These are phyloP conservation scores for Manihot esculenta DNA, from an alignment of 441 rosid species.

Conservation along the genomic window DNA sequence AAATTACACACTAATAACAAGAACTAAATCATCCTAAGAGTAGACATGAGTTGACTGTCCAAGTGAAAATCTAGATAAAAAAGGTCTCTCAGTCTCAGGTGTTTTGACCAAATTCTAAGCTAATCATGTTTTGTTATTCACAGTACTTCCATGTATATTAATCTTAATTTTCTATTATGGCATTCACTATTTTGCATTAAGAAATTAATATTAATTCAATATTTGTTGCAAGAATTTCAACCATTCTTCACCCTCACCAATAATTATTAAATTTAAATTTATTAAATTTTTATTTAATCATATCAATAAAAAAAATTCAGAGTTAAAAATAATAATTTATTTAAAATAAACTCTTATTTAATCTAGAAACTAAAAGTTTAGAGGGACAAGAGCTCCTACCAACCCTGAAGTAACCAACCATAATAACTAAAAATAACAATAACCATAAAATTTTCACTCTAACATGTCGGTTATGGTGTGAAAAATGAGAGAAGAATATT, in stretches of 20 bases:
- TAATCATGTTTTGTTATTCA: too few species aligned
- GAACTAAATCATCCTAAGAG: conserved; percentile 3
- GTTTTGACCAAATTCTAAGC: conserved; percentile 20
- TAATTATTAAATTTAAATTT: too few species aligned
- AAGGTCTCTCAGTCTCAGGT: conserved; percentile 1
- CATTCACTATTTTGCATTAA: background rate
- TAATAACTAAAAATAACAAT: background rate
- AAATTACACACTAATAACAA: background rate
- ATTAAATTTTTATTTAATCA: too few species aligned
- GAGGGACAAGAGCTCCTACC: too few species aligned
- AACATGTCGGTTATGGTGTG: conserved; percentile 30
- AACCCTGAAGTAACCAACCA: background rate
- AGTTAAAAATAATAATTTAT: too few species aligned
- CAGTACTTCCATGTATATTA: too few species aligned
- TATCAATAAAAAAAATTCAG: too few species aligned
- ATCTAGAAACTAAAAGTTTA: too few species aligned
- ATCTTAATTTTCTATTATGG: too few species aligned
- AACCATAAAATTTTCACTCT: background rate
- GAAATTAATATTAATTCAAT: background rate
- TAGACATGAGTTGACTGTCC: conserved; percentile 26
- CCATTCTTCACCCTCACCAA: too few species aligned
- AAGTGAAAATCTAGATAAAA: conserved; percentile 18
- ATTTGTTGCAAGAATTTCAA: background rate
- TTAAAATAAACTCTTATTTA: too few species aligned
- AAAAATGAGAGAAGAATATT: conserved; percentile 30